Evolutionary conservation across 2,329 filamentous ascomycete species (phyloP).

Genomic region (Epichloe typhina): DNA sequence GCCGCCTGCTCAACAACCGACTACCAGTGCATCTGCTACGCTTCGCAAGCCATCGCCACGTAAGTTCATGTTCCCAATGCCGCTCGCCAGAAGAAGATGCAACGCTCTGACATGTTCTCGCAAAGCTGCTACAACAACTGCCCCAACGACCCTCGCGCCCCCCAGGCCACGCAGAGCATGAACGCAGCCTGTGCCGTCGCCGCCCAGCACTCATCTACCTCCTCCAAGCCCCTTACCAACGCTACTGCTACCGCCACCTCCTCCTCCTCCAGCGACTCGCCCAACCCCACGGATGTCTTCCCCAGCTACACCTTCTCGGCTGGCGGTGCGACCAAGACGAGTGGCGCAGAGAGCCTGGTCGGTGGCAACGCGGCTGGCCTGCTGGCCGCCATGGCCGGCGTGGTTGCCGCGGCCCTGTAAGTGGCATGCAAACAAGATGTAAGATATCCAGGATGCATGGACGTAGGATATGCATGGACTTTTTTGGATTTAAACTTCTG

Average conservation of each 20-base stretch:
- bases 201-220: slow-evolving; percentile 26
- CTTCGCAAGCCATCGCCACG: slow-evolving; percentile 32
- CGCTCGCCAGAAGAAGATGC: background rate
- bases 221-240: slow-evolving; percentile 14
- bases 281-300: slow-evolving; percentile 9
- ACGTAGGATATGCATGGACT: background rate
- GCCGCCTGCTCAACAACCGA: slow-evolving; percentile 25
- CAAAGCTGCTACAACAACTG: slow-evolving; percentile 43
- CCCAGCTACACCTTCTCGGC: slow-evolving; percentile 10
- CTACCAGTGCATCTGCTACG: slow-evolving; percentile 33
- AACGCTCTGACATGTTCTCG: slow-evolving; percentile 5
- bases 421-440: background rate
- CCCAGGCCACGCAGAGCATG: slow-evolving; percentile 24
- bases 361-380: slow-evolving; percentile 19
- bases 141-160: slow-evolving; percentile 31
- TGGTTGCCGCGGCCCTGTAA: slow-evolving; percentile 24
- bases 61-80: slow-evolving; percentile 17
- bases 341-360: slow-evolving; percentile 14
- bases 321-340: slow-evolving; percentile 11
- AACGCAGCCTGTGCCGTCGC: slow-evolving; percentile 32
- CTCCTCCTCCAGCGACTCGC: slow-evolving; percentile 8
- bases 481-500: background rate
- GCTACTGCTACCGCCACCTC: slow-evolving; percentile 11
- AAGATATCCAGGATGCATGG: background rate
- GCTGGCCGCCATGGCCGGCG: slow-evolving; percentile 24